A percentile compares a stretch with the other conserved stretches of the same genome.
Conservation (phyloP, 164 flowering plant species). For the Hamamelis virginiana region DNA sequence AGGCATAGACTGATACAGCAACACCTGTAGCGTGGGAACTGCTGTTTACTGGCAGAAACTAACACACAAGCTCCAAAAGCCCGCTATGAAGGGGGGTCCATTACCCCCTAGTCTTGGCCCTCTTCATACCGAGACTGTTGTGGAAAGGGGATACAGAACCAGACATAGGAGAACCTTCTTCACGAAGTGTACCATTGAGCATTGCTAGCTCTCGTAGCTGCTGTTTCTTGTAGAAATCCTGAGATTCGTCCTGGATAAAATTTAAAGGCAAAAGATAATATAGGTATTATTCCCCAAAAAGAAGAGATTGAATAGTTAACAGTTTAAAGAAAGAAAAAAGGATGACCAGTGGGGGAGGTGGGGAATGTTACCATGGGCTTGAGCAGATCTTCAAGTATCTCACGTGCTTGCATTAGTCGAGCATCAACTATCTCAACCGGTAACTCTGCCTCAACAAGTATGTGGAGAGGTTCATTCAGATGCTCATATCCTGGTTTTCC, state of each 20-base stretch:
- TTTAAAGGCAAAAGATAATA: neutral
- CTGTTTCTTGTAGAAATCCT: conserved; percentile 87
- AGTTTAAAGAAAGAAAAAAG: neutral
- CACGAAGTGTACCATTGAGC: conserved; percentile 92
- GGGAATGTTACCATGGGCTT: conserved; percentile 62
- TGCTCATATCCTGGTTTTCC: conserved; percentile 96
- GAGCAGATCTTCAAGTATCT: conserved; percentile 85
- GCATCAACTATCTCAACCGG: conserved; percentile 85
- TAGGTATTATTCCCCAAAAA: neutral
- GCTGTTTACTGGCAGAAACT: conserved; percentile 29
- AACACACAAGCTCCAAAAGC: conserved; percentile 26
- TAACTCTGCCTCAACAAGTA: conserved; percentile 87
- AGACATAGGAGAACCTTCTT: conserved; percentile 92
- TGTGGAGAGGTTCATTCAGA: conserved; percentile 90
- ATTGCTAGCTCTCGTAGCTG: conserved; percentile 96
- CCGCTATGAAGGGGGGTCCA: neutral
- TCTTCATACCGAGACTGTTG: conserved; percentile 95
- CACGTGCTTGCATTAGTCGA: conserved; percentile 86
- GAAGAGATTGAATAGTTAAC: neutral
- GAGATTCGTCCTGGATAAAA: conserved; percentile 74
- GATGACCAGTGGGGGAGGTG: neutral
- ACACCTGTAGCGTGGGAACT: conserved; percentile 18
- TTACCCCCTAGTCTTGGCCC: conserved; percentile 93
- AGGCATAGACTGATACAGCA: conserved; percentile 33
- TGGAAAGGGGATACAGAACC: conserved; percentile 94